Conservation (phyloP, 1,139 yeast genomes). For the Yamadazyma atmosphaerica region DNA sequence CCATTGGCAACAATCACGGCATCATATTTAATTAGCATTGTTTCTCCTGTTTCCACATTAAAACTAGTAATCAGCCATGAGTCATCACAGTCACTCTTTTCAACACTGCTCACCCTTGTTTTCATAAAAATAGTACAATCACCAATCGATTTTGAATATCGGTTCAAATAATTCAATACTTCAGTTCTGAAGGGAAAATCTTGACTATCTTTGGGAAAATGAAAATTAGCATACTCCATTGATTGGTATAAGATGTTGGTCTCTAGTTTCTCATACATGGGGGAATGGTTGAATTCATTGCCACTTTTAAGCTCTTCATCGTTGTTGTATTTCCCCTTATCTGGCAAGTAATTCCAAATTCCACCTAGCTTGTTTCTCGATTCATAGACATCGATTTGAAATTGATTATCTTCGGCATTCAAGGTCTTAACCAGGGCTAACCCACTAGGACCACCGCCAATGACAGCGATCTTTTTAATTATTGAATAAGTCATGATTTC, state of each 20-base stretch:
- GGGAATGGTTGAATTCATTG: slow-evolving; percentile 26
- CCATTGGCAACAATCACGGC: slow-evolving; percentile 50
- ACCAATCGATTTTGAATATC: slow-evolving; percentile 31
- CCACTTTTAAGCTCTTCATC: slow-evolving; percentile 37
- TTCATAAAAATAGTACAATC: slow-evolving; percentile 12
- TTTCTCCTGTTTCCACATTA: slow-evolving; percentile 5
- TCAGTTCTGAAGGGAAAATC: slow-evolving; percentile 38
- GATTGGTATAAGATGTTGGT: slow-evolving; percentile 44
- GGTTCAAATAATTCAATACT: slow-evolving; percentile 37
- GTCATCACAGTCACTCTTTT: slow-evolving; percentile 12
- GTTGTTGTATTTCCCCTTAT: slow-evolving; percentile 19
- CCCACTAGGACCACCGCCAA: slow-evolving; percentile 57
- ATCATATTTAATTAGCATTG: slow-evolving; percentile 30
- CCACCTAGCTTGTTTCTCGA: slow-evolving; percentile 46
- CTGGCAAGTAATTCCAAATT: slow-evolving; percentile 44
- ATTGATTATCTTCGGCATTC: slow-evolving; percentile 35
- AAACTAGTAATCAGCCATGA: slow-evolving; percentile 23
- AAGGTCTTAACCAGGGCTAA: slow-evolving; percentile 50
- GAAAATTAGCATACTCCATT: slow-evolving; percentile 37
- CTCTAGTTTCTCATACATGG: slow-evolving; percentile 49
- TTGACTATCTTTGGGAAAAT: background rate
- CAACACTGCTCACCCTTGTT: slow-evolving; percentile 9
- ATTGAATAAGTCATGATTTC: background rate
- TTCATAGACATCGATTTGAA: slow-evolving; percentile 45
- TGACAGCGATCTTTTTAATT: slow-evolving; percentile 17